Evolutionary conservation across 2,329 filamentous ascomycete species (phyloP).

Genomic region (Monilinia fructicola): DNA sequence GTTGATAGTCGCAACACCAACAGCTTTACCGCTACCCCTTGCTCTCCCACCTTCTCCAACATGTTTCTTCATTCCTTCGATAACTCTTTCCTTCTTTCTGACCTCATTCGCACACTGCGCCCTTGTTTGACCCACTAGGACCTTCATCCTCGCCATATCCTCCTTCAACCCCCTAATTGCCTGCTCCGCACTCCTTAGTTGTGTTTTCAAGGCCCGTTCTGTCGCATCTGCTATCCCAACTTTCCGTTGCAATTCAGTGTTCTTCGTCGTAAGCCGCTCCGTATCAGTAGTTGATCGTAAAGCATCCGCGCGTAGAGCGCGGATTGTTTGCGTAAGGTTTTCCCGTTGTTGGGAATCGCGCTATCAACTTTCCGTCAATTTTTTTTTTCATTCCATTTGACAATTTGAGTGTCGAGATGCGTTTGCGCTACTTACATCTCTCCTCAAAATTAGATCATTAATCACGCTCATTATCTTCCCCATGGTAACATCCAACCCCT

Average conservation of each 20-base stretch:
- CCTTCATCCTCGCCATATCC: slow-evolving; percentile 76
- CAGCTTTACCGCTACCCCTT: slow-evolving; percentile 55
- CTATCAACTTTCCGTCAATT: slow-evolving; percentile 46
- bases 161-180: slow-evolving; percentile 77
- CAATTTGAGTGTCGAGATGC: neutral
- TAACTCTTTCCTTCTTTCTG: slow-evolving; percentile 83
- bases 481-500: slow-evolving; percentile 68
- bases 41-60: slow-evolving; percentile 68
- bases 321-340: slow-evolving; percentile 74
- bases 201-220: slow-evolving; percentile 66
- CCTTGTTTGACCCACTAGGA: slow-evolving; percentile 77
- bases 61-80: slow-evolving; percentile 85
- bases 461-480: slow-evolving; percentile 87
- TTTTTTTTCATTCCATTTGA: slow-evolving; percentile 4
- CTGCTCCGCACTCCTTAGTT: slow-evolving; percentile 72
- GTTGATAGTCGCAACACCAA: slow-evolving; percentile 56
- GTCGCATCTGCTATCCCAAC: slow-evolving; percentile 64
- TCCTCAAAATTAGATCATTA: slow-evolving; percentile 85
- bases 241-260: slow-evolving; percentile 55
- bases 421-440: slow-evolving; percentile 65
- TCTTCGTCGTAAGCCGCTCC: slow-evolving; percentile 55
- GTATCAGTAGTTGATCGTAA: slow-evolving; percentile 71
- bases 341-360: slow-evolving; percentile 89
- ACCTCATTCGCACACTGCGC: slow-evolving; percentile 88
- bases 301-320: slow-evolving; percentile 71